These are phyloP conservation scores for Xylaria digitata DNA, from an alignment of 2,329 filamentous ascomycete genomes.

Conservation along the genomic window DNA sequence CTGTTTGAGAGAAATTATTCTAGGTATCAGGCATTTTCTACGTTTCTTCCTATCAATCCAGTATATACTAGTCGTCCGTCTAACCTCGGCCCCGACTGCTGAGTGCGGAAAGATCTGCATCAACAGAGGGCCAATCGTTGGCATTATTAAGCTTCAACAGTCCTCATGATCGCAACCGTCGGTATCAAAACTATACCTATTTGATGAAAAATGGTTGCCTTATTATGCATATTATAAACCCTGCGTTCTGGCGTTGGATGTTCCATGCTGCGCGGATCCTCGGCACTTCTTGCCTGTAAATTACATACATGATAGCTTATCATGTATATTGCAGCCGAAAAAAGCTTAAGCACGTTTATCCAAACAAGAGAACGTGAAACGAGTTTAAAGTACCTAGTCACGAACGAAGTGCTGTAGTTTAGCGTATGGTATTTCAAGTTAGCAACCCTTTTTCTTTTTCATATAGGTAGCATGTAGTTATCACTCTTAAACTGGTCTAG, in stretches of 20 bases:
- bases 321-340: background rate
- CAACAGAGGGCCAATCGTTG: background rate
- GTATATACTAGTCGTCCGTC: background rate
- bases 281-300: slow-evolving; percentile 21
- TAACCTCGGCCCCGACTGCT: background rate
- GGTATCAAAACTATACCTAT: background rate
- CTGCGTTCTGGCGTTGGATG: background rate
- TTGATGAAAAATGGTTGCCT: slow-evolving; percentile 6
- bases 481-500: slow-evolving; percentile 6
- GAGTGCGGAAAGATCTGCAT: slow-evolving; percentile 6
- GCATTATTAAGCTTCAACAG: background rate
- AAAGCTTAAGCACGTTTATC: background rate
- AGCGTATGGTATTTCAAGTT: background rate
- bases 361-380: background rate
- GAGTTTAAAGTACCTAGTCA: background rate
- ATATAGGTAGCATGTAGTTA: background rate
- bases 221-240: slow-evolving; percentile 4
- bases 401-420: background rate
- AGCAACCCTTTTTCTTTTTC: background rate
- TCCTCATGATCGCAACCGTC: background rate
- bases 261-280: slow-evolving; percentile 12
- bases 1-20: background rate
- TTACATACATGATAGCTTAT: slow-evolving; percentile 4
- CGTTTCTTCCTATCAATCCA: background rate
- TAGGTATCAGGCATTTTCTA: background rate